A percentile compares a stretch with the other conserved stretches of the same genome.
These are phyloP conservation scores for Cercospora beticola DNA, from an alignment of 2,329 filamentous ascomycete species.

Conservation along the genomic window DNA sequence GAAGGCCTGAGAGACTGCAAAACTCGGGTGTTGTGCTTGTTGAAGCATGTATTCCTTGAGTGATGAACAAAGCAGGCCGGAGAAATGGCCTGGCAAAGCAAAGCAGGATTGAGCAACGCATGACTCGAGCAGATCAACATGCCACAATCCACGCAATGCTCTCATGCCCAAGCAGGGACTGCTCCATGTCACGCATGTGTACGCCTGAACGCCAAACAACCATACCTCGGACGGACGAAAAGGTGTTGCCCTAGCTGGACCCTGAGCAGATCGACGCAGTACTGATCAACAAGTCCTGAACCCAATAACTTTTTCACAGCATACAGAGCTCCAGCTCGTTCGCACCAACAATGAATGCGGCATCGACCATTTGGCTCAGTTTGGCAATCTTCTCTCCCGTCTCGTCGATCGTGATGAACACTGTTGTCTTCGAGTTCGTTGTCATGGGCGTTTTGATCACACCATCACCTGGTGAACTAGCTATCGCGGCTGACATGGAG, in stretches of 20 bases:
- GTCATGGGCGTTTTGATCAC: not conserved
- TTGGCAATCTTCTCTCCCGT: not conserved
- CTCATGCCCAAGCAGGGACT: not conserved
- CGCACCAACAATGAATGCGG: not conserved
- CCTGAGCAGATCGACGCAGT: not conserved
- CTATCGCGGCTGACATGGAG: not conserved
- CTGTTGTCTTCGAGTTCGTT: not conserved
- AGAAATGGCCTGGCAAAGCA: not conserved
- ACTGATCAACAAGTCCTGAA: not conserved
- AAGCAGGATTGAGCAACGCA: not conserved
- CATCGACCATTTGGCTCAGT: not conserved
- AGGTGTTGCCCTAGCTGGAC: not conserved
- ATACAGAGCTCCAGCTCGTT: not conserved
- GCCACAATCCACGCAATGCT: not conserved
- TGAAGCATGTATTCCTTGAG: not conserved
- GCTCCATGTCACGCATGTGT: not conserved
- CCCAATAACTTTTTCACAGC: not conserved
- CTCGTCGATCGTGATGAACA: not conserved
- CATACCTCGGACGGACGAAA: not conserved
- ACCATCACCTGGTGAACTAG: not conserved
- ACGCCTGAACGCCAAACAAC: not conserved
- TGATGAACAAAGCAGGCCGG: not conserved
- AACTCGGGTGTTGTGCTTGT: not conserved
- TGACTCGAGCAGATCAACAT: not conserved
- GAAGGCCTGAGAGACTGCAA: not conserved